Evolutionary conservation across 2,329 filamentous ascomycete genomes (phyloP).

Genomic region (Colletotrichum gloeosporioides): DNA sequence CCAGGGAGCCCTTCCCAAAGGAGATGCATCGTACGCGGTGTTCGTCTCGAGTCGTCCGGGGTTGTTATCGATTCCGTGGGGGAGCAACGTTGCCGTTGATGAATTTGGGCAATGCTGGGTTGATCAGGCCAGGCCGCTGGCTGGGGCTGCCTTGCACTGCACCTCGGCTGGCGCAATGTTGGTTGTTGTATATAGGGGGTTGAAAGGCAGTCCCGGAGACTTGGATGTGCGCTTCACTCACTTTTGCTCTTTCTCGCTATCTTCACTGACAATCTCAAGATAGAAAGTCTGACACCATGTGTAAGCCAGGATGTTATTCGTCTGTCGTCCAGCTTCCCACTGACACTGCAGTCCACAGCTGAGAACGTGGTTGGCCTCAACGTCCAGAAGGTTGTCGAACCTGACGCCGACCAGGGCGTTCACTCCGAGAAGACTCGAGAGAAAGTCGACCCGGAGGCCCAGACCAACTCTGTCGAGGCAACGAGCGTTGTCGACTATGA

Average conservation of each 20-base stretch:
- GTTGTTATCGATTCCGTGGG: background rate
- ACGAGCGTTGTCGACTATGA: background rate
- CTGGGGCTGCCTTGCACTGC: background rate
- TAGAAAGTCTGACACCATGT: background rate
- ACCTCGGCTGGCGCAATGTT: background rate
- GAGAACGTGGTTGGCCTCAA: constrained; percentile 13
- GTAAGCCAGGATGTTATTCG: background rate
- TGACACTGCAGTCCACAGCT: background rate
- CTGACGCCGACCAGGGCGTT: background rate
- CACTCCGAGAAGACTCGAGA: background rate
- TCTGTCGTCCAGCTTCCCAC: too few species aligned
- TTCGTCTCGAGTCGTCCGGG: background rate
- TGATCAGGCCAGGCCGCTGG: background rate
- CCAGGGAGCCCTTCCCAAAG: background rate
- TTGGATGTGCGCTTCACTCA: background rate
- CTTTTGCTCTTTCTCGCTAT: background rate
- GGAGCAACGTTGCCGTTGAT: background rate
- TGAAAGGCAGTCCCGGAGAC: background rate
- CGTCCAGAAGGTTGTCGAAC: constrained; percentile 12
- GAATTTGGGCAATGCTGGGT: background rate
- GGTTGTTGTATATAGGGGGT: background rate
- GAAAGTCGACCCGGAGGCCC: background rate
- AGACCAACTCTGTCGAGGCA: background rate
- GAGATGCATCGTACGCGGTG: background rate
- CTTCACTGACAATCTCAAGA: background rate